These are phyloP conservation scores for Cucumis hystrix DNA, from an alignment of 306 rosid species.

Conservation along the genomic window DNA sequence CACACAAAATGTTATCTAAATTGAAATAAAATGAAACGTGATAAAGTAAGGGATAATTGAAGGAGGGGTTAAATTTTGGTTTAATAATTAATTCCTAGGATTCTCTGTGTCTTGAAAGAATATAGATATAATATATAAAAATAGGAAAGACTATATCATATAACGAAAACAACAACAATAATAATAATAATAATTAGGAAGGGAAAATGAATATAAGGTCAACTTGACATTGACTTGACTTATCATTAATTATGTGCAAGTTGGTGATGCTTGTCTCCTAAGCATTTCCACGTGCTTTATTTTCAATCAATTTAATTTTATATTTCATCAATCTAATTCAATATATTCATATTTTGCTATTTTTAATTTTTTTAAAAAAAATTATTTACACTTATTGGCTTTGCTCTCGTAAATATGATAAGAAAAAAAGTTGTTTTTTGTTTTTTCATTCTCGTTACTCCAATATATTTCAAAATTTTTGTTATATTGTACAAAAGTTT, in stretches of 20 bases:
- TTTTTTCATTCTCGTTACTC: background rate
- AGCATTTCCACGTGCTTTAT: slow-evolving; percentile 2
- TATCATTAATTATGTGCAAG: background rate
- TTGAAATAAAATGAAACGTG: too few species aligned
- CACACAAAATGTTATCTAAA: too few species aligned
- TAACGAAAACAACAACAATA: background rate
- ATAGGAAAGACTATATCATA: background rate
- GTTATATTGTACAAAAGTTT: too few species aligned
- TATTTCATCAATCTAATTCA: too few species aligned
- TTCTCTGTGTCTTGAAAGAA: background rate
- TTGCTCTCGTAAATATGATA: background rate
- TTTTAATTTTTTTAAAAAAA: background rate
- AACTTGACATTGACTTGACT: background rate
- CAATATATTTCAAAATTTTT: too few species aligned
- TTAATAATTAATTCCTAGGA: background rate
- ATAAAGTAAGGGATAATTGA: too few species aligned
- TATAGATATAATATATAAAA: background rate
- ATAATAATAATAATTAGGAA: background rate
- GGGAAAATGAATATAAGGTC: background rate
- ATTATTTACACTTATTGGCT: background rate
- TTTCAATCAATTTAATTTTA: background rate
- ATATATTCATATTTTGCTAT: too few species aligned
- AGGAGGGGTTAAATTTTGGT: background rate
- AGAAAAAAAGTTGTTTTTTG: background rate
- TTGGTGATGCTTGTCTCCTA: background rate